Evolutionary conservation across 306 rosid species (phyloP), one percentile per base, ranked within the genome.

Genomic region (Castanospermum australe): DNA sequence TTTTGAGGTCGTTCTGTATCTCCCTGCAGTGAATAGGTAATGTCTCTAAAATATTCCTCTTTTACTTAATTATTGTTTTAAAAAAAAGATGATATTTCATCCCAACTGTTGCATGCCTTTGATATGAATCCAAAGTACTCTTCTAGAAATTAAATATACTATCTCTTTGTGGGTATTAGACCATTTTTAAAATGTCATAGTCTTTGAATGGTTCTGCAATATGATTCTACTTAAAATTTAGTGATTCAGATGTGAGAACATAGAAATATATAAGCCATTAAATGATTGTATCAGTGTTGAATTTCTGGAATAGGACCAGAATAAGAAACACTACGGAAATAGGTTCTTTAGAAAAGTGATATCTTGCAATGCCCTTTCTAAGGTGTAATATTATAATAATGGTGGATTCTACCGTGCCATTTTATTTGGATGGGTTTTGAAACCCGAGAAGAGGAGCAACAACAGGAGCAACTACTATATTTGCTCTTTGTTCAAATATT

Each of bases 11-110:
- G 75, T 93, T 82, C 84, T 95, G 89, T 75, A 91, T 81, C 90
- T 93, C 81, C 99, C 99, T n/a, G 55, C 88, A 0, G 91, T 95
- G 75, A 95, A 91, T 90, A 91, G 99, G 99, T 95, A 84, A 41
- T 55, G 36, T 5, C 17, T 79, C 67, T 41, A 39, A 32, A 71
- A 9, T 65, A 25, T n/a, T 73, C 14, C 57, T 48, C 65, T 75
- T 55, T 13, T 48, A 50, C 78, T 61, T 35, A 64, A 32, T 63
- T 45, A 9, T 44, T 64, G 60, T 39, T 69, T 38, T 0, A 14
- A 28, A 44, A 25, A 36, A 20, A 35, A 5, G 64, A 15, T 36
- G 62, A 48, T 76, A 57, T 65, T 36, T 57, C 41, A 66, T 56
- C 59, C 68, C 65, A 55, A 67, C 8, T 57, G 21, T 76, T 21